Percentiles rank a stretch among this genome's conserved stretches.
phyloP scores from a whole-genome alignment of 495 filamentous ascomycete species.

The Hapsidospora chrysogenum region DNA sequence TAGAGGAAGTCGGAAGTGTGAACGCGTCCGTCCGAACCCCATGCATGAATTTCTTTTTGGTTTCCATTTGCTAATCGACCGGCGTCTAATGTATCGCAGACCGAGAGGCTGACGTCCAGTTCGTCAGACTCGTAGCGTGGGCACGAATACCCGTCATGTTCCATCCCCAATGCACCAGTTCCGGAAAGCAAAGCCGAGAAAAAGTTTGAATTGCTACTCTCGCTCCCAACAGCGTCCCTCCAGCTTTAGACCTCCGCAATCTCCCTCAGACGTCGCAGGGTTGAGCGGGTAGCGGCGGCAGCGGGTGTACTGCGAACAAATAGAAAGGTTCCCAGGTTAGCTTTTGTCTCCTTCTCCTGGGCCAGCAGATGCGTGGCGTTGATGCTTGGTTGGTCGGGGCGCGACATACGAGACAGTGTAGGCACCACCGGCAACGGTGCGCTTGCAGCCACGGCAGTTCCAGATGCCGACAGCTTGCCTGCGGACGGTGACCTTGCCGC shows the following conservation, averaged over 20 bases:
- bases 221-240: conserved; percentile 7
- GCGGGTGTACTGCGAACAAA: conserved; percentile 59
- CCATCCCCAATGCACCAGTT: conserved; percentile 6
- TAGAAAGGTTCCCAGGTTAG: conserved; percentile 10
- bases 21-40: too few relatives aligned
- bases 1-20: too few relatives aligned
- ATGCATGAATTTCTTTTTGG: conserved; percentile 1
- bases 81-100: conserved; percentile 2
- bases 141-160: not conserved
- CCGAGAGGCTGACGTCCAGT: conserved; percentile 2
- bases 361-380: not conserved
- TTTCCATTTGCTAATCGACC: conserved; percentile 2
- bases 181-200: conserved; percentile 20
- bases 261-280: conserved; percentile 92
- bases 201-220: conserved; percentile 12
- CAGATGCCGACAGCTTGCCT: conserved; percentile 88
- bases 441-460: conserved; percentile 85
- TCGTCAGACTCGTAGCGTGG: conserved; percentile 3
- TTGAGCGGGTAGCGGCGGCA: conserved; percentile 90
- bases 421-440: conserved; percentile 90
- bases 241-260: conserved; percentile 77
- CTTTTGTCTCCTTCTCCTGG: not conserved
- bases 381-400: not conserved
- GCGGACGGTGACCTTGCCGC: conserved; percentile 91
- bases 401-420: conserved; percentile 90